Base-by-base conservation (phyloP, 139 green algal genomes). In the Picochlorum sp. region DNA sequence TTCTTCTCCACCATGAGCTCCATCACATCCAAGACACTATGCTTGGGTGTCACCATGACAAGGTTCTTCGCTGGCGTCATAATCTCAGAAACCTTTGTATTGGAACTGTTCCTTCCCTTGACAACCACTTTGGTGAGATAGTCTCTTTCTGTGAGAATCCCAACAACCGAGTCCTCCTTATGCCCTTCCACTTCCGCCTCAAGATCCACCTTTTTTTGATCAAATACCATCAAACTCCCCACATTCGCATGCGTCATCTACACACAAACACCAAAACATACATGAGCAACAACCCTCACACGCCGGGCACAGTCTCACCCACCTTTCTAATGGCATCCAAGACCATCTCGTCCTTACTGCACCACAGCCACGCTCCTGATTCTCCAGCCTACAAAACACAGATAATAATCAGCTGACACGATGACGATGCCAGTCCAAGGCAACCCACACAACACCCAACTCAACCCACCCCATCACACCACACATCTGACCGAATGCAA, bases 201-300 rank as follows among this genome's bases (percentile, higher is more conserved):
- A 18, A 69, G 37, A 7, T 30, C 28, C 7, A 84, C 57, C 49
- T 82, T 84, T 49, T 51, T 47, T 3, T 69, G 69, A 56, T 85
- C 76, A 62, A 81, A 85, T 5, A 85, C 79, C 24, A 85, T 66
- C 47, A 85, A 61, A 28, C 64, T 76, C 23, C 79, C 79, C 24
- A 84, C 79, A 30, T 84, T 84, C 57, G 66, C 79, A 58, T 84
- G 74, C 21, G 79, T 74, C 79, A 85, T 85, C 77, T 85, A 69
- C 62, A 34, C 0, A 30, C 4, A 30, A 30, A 5, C 28, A 45
- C 11, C 62, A 49, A 32, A n/a, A 54, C 41, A 68, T 13, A 61
- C 0, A 15, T 47, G 20, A 62, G 61, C 15, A 30, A 15, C 15
- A 63, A n/a, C 28, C 54, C 20, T 16, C 15, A 26, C 20, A n/a